A percentile compares a stretch with the other conserved stretches of the same genome.
Conservation (phyloP, 2,329 filamentous ascomycete species). For the Alternaria rosae region DNA sequence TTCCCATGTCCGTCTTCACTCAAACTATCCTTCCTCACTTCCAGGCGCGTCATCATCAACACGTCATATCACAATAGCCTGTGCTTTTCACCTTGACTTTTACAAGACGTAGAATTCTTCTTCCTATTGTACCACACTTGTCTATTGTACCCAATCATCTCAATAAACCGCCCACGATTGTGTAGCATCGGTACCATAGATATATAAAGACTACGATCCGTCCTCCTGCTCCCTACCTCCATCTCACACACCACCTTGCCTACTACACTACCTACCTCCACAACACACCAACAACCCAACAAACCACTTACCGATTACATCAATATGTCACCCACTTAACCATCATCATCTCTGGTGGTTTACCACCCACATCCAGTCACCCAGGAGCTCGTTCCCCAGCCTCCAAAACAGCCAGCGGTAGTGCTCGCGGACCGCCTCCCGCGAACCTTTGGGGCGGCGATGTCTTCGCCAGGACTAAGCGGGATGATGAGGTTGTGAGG, state of each 20-base stretch:
- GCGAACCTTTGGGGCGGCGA: neutral
- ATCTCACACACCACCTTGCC: neutral
- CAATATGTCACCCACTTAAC: neutral
- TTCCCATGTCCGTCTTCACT: neutral
- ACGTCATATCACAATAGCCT: neutral
- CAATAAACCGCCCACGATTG: neutral
- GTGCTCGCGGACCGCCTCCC: neutral
- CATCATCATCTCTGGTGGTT: neutral
- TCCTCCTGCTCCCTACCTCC: rapidly evolving
- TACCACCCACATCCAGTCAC: neutral
- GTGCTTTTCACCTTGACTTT: neutral
- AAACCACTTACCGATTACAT: neutral
- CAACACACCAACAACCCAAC: neutral
- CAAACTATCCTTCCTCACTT: neutral
- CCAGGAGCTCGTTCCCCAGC: rapidly evolving
- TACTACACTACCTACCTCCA: neutral
- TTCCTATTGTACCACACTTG: neutral
- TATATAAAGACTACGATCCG: neutral
- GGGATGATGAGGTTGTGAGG: neutral
- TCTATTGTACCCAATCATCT: neutral
- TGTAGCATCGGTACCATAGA: neutral
- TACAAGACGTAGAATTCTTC: neutral
- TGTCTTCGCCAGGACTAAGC: neutral
- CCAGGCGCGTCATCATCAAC: neutral
- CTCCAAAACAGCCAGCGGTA: neutral